Evolutionary conservation across 371 early-diverging fungal genomes (phyloP).

Genomic region (Apophysomyces sp.): DNA sequence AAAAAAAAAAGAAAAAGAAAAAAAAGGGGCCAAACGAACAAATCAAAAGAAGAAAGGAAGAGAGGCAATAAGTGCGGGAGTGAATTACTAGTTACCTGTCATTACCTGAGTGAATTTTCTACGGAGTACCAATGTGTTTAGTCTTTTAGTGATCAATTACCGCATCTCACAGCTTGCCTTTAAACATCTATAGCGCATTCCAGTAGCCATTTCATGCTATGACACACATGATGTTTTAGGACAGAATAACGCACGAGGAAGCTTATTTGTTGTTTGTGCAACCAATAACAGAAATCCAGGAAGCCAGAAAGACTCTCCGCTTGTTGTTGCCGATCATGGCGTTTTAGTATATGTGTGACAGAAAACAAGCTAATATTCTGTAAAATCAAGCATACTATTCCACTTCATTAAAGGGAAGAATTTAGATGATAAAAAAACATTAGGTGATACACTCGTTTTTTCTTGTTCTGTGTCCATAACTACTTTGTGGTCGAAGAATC

Average conservation of each 20-base stretch:
- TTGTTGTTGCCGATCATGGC: not conserved
- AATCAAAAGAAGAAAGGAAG: not conserved
- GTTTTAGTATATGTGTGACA: not conserved
- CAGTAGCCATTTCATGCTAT: not conserved
- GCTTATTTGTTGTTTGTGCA: not conserved
- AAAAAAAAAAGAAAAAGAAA: conserved; percentile 1
- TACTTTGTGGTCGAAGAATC: not conserved
- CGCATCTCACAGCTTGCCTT: too few relatives aligned
- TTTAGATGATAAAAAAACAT: not conserved
- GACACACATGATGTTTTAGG: not conserved
- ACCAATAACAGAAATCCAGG: not conserved
- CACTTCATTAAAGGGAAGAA: not conserved
- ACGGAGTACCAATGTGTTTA: not conserved
- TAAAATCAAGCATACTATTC: not conserved
- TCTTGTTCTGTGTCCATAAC: not conserved
- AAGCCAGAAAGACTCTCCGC: not conserved
- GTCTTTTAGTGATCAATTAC: too few relatives aligned
- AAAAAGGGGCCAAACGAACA: too few relatives aligned
- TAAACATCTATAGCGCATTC: not conserved
- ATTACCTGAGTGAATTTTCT: too few relatives aligned
- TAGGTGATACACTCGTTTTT: not conserved
- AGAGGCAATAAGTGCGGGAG: too few relatives aligned
- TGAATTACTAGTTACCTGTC: too few relatives aligned
- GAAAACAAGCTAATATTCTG: not conserved
- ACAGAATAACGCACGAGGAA: not conserved